phyloP scores from a whole-genome alignment of 1,139 yeast species.

The Pichia sp. region DNA sequence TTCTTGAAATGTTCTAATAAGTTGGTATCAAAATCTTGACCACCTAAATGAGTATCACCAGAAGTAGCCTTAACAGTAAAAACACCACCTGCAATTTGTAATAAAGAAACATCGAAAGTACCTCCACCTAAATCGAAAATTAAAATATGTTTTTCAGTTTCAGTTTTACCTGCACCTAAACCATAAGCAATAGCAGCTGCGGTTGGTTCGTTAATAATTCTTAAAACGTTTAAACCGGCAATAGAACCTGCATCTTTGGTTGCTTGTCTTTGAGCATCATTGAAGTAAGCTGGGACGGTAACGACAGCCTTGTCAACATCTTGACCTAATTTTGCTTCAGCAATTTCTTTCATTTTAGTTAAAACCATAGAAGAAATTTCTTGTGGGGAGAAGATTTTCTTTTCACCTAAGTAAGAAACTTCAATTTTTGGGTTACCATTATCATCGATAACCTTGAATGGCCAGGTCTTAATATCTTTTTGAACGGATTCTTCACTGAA shows the following conservation, averaged over 20 bases:
- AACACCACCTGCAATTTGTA: conserved; percentile 98
- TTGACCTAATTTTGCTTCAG: conserved; percentile 92
- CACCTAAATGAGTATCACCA: conserved; percentile 99
- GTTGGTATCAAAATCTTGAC: conserved; percentile 98
- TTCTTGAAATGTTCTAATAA: conserved; percentile 89
- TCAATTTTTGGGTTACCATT: conserved; percentile 86
- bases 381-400: conserved; percentile 93
- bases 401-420: conserved; percentile 91
- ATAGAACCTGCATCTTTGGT: conserved; percentile 98
- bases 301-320: conserved; percentile 92
- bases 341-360: conserved; percentile 96
- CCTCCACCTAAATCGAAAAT: conserved; percentile 98
- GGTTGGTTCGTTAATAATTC: conserved; percentile 97
- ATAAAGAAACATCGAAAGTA: conserved; percentile 95
- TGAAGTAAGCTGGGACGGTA: conserved; percentile 96
- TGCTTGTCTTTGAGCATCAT: conserved; percentile 97
- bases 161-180: conserved; percentile 68
- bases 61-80: conserved; percentile 99
- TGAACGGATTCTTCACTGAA: conserved; percentile 87
- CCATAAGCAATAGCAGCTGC: conserved; percentile 99
- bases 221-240: conserved; percentile 92
- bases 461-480: conserved; percentile 96
- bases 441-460: conserved; percentile 85
- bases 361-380: conserved; percentile 96
- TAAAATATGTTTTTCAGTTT: conserved; percentile 71